Percentiles rank a stretch among this genome's conserved stretches.
phyloP scores from a whole-genome alignment of 768 basidiomycete genomes.

The Filobasidium floriforme region DNA sequence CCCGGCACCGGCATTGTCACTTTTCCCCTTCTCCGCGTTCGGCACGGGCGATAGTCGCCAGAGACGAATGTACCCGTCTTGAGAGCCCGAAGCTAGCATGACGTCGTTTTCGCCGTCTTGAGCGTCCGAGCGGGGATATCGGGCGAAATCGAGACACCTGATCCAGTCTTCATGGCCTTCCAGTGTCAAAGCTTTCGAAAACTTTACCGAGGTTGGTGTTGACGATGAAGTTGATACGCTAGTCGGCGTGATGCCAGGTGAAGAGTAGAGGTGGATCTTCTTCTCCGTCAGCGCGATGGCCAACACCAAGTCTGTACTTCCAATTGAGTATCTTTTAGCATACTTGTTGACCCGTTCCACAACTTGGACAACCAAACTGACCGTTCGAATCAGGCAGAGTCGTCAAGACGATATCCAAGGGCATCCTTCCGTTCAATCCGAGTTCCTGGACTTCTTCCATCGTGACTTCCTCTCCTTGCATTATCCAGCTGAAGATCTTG shows the following conservation, averaged over 20 bases:
- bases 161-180: conserved; percentile 96
- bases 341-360: neutral
- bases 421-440: conserved; percentile 61
- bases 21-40: neutral
- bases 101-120: conserved; percentile 45
- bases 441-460: conserved; percentile 53
- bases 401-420: conserved; percentile 61
- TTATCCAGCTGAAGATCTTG: conserved; percentile 60
- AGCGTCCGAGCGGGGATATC: conserved; percentile 32
- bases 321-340: conserved; percentile 1
- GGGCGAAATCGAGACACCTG: conserved; percentile 62
- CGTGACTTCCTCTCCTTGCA: conserved; percentile 24
- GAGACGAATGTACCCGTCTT: conserved; percentile 84
- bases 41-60: conserved; percentile 68
- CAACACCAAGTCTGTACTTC: conserved; percentile 53
- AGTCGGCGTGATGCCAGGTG: neutral
- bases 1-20: conserved; percentile 18
- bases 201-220: conserved; percentile 8
- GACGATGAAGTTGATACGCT: too few relatives aligned
- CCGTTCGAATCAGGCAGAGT: conserved; percentile 63
- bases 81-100: conserved; percentile 83
- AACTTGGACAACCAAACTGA: conserved; percentile 41
- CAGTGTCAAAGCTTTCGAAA: conserved; percentile 33
- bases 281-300: conserved; percentile 76
- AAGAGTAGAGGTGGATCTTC: conserved; percentile 61